These are phyloP conservation scores for Phaffia australis DNA, from an alignment of 768 basidiomycete species.

Conservation along the genomic window DNA sequence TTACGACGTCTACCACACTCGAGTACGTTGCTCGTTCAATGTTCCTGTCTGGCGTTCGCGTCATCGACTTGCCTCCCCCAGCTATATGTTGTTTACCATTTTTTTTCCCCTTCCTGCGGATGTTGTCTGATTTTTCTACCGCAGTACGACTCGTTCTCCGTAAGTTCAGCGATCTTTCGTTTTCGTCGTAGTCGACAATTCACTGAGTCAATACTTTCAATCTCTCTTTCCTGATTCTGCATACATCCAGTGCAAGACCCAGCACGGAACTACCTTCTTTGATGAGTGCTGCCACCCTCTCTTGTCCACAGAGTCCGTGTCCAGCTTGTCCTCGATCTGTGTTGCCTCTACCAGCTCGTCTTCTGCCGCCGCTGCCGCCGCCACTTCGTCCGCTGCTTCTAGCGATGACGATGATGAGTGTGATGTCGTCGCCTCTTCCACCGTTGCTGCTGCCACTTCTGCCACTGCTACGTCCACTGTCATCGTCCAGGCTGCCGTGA, in stretches of 20 bases:
- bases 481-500: constrained; percentile 25
- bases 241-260: constrained; percentile 35
- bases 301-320: constrained; percentile 49
- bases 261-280: constrained; percentile 48
- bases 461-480: constrained; percentile 26
- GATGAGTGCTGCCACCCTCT: constrained; percentile 61
- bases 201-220: neutral
- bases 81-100: neutral
- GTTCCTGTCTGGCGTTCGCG: neutral
- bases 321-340: neutral
- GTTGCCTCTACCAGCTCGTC: constrained; percentile 26
- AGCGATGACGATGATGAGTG: too few relatives aligned
- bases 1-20: too few relatives aligned
- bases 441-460: constrained; percentile 24
- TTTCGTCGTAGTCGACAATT: neutral
- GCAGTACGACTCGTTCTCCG: too few relatives aligned
- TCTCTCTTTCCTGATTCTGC: too few relatives aligned
- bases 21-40: too few relatives aligned
- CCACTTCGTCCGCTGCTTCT: too few relatives aligned
- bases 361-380: constrained; percentile 17
- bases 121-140: too few relatives aligned
- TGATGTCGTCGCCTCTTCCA: neutral
- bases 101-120: neutral
- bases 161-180: neutral
- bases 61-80: neutral